These are phyloP conservation scores for Leucaena leucocephala DNA, from an alignment of 306 rosid genomes.

Conservation along the genomic window DNA sequence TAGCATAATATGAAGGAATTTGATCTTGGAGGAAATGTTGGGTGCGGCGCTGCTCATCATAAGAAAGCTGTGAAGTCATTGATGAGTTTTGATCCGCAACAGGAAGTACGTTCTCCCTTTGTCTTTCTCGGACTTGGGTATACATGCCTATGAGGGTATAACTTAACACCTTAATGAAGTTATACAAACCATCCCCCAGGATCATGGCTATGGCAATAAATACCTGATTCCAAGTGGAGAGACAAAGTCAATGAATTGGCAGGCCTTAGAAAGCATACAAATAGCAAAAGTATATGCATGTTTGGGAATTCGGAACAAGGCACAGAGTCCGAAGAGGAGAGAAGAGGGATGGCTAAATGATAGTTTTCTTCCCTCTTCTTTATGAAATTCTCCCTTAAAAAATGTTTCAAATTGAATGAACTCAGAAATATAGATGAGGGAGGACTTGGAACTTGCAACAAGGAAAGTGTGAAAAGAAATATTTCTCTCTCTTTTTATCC, in stretches of 20 bases:
- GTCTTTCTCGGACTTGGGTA: conserved; percentile 40
- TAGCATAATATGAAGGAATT: conserved; percentile 48
- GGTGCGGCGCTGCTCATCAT: conserved; percentile 49
- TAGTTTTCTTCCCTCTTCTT: not conserved
- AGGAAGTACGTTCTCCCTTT: conserved; percentile 45
- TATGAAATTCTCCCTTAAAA: not conserved
- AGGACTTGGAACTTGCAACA: not conserved
- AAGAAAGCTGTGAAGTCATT: conserved; percentile 34
- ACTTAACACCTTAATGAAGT: conserved; percentile 53
- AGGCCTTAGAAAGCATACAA: not conserved
- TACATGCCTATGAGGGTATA: conserved; percentile 47
- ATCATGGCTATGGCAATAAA: conserved; percentile 58
- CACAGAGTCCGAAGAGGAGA: not conserved
- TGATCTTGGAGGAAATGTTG: conserved; percentile 59
- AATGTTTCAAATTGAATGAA: not conserved
- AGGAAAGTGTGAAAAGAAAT: not conserved
- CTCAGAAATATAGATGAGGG: not conserved
- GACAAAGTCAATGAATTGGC: not conserved
- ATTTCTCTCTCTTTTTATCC: not conserved
- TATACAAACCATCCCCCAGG: conserved; percentile 60
- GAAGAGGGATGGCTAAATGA: not conserved
- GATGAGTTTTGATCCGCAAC: conserved; percentile 46
- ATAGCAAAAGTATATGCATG: not conserved
- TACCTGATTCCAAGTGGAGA: conserved; percentile 40
- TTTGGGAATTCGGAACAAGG: not conserved